Percentiles rank a stretch among this genome's conserved stretches.
These are phyloP conservation scores for Malus hybrid DNA, from an alignment of 331 rosid genomes.

Conservation along the genomic window DNA sequence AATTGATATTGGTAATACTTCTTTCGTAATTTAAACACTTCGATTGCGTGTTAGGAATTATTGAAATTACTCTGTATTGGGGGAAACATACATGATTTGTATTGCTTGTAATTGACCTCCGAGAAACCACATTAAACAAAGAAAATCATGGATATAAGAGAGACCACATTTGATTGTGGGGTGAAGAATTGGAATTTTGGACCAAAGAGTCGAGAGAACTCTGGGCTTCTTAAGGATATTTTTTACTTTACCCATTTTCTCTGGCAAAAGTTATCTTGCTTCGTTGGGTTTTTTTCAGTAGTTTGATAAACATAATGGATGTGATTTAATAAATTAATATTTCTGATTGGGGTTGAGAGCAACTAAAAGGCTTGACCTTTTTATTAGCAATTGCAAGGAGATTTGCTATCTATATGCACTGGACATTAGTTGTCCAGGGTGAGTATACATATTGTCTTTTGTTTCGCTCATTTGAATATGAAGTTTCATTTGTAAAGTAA, in stretches of 20 bases:
- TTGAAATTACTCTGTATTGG: background rate
- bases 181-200: too few relatives aligned
- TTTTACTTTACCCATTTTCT: too few relatives aligned
- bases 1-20: background rate
- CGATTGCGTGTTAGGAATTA: background rate
- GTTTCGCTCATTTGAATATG: background rate
- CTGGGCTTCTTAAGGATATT: too few relatives aligned
- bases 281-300: too few relatives aligned
- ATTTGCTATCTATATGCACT: background rate
- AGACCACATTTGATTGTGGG: too few relatives aligned
- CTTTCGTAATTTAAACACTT: background rate
- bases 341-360: background rate
- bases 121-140: too few relatives aligned
- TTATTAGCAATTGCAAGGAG: background rate
- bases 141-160: too few relatives aligned
- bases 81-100: background rate
- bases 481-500: background rate
- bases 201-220: too few relatives aligned
- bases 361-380: background rate
- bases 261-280: too few relatives aligned
- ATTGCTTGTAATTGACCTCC: too few relatives aligned
- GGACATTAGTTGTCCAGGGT: background rate
- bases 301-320: too few relatives aligned
- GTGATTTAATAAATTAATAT: background rate
- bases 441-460: background rate